These are phyloP conservation scores for Candida sphagnicola DNA, from an alignment of 805 yeast species.

Conservation along the genomic window DNA sequence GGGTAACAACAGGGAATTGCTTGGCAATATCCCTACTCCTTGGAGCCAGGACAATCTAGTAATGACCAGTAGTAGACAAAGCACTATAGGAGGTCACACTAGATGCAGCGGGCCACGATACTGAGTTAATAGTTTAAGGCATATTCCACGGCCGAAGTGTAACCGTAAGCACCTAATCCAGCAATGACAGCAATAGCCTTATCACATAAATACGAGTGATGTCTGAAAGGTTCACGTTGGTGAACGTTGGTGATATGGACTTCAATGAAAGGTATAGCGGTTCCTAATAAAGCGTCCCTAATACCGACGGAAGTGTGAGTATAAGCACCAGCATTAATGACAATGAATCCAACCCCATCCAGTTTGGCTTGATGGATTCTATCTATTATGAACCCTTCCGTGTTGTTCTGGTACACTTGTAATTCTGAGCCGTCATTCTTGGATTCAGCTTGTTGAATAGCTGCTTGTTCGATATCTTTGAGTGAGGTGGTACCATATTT, in stretches of 20 bases:
- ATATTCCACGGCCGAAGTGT: slow-evolving; percentile 37
- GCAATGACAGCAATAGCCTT: slow-evolving; percentile 44
- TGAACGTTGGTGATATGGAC: slow-evolving; percentile 51
- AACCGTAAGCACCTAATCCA: slow-evolving; percentile 41
- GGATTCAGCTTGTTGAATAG: slow-evolving; percentile 26
- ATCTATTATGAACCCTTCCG: slow-evolving; percentile 46
- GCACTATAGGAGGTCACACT: too few relatives aligned
- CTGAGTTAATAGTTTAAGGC: slow-evolving; percentile 30
- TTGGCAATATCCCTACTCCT: too few relatives aligned
- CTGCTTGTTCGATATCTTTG: slow-evolving; percentile 39
- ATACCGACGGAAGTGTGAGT: slow-evolving; percentile 50
- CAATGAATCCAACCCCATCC: slow-evolving; percentile 41
- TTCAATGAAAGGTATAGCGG: slow-evolving; percentile 47
- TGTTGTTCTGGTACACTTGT: slow-evolving; percentile 37
- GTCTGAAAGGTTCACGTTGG: slow-evolving; percentile 49
- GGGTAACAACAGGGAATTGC: too few relatives aligned
- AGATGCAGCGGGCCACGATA: neutral
- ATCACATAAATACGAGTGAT: slow-evolving; percentile 45
- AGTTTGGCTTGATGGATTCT: slow-evolving; percentile 43
- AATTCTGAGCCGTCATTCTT: slow-evolving; percentile 29
- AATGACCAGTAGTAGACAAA: too few relatives aligned
- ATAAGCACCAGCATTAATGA: slow-evolving; percentile 51
- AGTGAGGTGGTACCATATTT: slow-evolving; percentile 47
- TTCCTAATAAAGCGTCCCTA: slow-evolving; percentile 47
- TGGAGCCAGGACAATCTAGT: too few relatives aligned